Percentiles rank a stretch among this genome's conserved stretches.
Evolutionary conservation across 1,139 yeast species (phyloP).

Genomic region (Lodderomyces parapsilosis): DNA sequence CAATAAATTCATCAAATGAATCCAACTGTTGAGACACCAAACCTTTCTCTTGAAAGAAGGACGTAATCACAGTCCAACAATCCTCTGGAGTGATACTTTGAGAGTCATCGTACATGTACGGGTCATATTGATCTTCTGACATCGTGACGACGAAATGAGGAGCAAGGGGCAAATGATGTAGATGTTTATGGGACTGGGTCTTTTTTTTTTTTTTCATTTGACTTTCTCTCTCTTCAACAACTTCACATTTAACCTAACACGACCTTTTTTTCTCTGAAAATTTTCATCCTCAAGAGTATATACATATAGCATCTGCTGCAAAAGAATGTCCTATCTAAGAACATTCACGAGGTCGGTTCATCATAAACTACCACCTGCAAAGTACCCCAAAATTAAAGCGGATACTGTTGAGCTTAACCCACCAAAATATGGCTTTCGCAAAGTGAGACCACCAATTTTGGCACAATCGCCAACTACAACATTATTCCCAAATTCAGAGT

Average conservation of each 20-base stretch:
- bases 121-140: constrained; percentile 37
- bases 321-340: not conserved
- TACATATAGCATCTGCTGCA: not conserved
- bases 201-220: not conserved
- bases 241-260: constrained; percentile 1
- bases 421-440: constrained; percentile 41
- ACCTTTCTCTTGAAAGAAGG: constrained; percentile 95
- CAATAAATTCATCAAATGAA: constrained; percentile 97
- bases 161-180: not conserved
- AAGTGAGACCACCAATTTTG: constrained; percentile 38
- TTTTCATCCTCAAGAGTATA: not conserved
- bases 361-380: constrained; percentile 30
- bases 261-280: constrained; percentile 7
- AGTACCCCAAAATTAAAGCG: constrained; percentile 42
- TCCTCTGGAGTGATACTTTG: constrained; percentile 92
- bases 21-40: constrained; percentile 97
- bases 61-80: constrained; percentile 97
- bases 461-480: constrained; percentile 42
- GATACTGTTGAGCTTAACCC: constrained; percentile 39
- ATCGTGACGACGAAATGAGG: constrained; percentile 7
- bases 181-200: not conserved
- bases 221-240: constrained; percentile 4
- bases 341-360: constrained; percentile 26
- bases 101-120: constrained; percentile 61
- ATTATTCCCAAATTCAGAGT: constrained; percentile 40